These are phyloP conservation scores for Cystobasidium sp. DNA, from an alignment of 1,284 basidiomycete genomes.

Conservation along the genomic window DNA sequence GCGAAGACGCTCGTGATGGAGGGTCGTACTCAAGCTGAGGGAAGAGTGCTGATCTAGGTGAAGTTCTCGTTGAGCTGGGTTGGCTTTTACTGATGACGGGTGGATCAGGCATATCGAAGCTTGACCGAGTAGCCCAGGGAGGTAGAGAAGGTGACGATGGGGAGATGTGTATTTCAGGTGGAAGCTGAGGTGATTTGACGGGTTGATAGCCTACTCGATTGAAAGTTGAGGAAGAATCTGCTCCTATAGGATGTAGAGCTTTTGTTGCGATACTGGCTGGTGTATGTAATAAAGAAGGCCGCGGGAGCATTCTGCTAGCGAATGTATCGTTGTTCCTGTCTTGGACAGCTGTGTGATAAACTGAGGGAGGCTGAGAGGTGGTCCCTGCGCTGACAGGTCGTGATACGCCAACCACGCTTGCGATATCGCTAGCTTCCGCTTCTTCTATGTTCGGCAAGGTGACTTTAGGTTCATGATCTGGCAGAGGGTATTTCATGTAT, in stretches of 20 bases:
- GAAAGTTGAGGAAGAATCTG: not conserved
- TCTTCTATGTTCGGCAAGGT: too few species aligned
- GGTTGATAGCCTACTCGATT: constrained; percentile 22
- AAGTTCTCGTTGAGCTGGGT: not conserved
- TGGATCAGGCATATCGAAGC: not conserved
- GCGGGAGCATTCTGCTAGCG: not conserved
- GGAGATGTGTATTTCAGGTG: constrained; percentile 2
- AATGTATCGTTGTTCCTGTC: not conserved
- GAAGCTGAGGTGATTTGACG: constrained; percentile 6
- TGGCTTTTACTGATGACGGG: not conserved
- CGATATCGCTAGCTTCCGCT: not conserved
- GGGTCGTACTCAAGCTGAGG: not conserved
- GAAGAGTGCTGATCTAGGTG: not conserved
- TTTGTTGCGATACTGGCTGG: not conserved
- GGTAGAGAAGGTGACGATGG: not conserved
- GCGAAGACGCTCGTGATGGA: not conserved
- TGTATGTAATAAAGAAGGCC: not conserved
- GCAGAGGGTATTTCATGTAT: constrained; percentile 3
- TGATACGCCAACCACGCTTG: not conserved
- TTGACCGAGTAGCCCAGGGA: not conserved
- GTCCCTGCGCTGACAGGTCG: too few species aligned
- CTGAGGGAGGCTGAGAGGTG: not conserved
- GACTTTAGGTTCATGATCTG: constrained; percentile 10
- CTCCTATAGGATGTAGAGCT: not conserved
- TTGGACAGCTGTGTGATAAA: too few species aligned